A percentile compares a stretch with the other conserved stretches of the same genome.
phyloP scores from a whole-genome alignment of 73 alveolate genomes.

The Tetrahymena borealis region DNA sequence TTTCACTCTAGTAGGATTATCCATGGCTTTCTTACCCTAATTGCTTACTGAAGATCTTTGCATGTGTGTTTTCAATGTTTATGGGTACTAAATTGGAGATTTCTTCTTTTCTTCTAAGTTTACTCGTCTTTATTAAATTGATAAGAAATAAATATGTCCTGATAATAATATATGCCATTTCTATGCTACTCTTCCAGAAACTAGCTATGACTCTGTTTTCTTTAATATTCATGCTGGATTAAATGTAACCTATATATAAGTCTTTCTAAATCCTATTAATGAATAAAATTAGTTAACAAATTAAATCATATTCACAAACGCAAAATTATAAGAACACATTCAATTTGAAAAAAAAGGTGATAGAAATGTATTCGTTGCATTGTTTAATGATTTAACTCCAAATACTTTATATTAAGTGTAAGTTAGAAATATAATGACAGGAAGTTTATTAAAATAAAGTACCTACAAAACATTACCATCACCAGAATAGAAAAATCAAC shows the following conservation, averaged over 20 bases:
- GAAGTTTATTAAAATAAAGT: neutral
- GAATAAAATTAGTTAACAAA: neutral
- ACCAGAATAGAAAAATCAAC: neutral
- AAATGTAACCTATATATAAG: neutral
- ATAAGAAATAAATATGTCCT: slow-evolving; percentile 2
- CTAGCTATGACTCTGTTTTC: slow-evolving; percentile 9
- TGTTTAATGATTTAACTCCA: neutral
- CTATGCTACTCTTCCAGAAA: slow-evolving; percentile 33
- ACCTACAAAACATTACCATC: slow-evolving; percentile 5
- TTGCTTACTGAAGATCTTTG: neutral
- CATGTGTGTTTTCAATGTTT: neutral
- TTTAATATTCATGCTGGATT: slow-evolving; percentile 28
- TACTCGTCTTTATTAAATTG: neutral
- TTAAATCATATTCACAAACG: neutral
- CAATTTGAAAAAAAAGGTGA: slow-evolving; percentile 24
- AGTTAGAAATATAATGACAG: neutral
- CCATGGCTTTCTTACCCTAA: neutral
- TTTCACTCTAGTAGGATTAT: neutral
- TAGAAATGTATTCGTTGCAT: slow-evolving; percentile 20
- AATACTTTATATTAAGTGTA: neutral
- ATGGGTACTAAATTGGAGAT: neutral
- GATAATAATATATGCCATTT: slow-evolving; percentile 17
- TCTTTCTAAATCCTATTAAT: neutral
- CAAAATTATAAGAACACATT: neutral
- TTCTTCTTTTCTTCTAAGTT: neutral